Conservation (phyloP, 768 basidiomycete species). For the Trametes meyenii region DNA sequence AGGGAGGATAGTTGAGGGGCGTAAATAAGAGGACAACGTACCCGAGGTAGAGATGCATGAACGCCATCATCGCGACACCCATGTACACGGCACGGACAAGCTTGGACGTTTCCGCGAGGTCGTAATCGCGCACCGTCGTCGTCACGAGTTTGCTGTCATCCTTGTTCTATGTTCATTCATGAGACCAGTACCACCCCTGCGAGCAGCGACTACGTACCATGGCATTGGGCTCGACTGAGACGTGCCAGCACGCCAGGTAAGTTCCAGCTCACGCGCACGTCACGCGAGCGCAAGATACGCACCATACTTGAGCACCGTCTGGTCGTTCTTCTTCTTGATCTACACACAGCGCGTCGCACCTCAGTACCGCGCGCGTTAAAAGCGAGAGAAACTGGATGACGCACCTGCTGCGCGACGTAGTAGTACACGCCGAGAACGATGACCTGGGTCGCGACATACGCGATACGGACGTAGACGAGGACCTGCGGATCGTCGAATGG, state of each 20-base stretch:
- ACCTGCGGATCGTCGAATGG: constrained; percentile 88
- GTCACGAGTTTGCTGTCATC: constrained; percentile 76
- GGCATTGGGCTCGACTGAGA: constrained; percentile 72
- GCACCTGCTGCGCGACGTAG: constrained; percentile 73
- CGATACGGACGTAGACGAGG: constrained; percentile 81
- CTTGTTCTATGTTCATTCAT: constrained; percentile 42
- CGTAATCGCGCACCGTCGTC: constrained; percentile 94
- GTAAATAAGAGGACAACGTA: constrained; percentile 6
- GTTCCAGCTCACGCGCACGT: not conserved
- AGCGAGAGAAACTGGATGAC: constrained; percentile 26
- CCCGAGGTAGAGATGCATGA: constrained; percentile 93
- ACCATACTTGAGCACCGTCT: constrained; percentile 96
- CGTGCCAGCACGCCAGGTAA: not conserved
- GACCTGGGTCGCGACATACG: constrained; percentile 76
- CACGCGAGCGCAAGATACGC: constrained; percentile 31
- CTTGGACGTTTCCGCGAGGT: constrained; percentile 86
- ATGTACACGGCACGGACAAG: constrained; percentile 50
- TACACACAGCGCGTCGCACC: constrained; percentile 35
- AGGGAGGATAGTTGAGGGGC: not conserved
- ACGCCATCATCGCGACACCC: constrained; percentile 46
- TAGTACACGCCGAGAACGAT: constrained; percentile 77
- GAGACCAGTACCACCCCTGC: not conserved
- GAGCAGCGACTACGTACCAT: constrained; percentile 57
- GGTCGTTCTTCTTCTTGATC: constrained; percentile 96
- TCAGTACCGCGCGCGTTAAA: not conserved